Percentiles rank a stretch among this genome's conserved stretches.
Conservation (phyloP, 495 filamentous ascomycete genomes). For the Aspergillus campestris region DNA sequence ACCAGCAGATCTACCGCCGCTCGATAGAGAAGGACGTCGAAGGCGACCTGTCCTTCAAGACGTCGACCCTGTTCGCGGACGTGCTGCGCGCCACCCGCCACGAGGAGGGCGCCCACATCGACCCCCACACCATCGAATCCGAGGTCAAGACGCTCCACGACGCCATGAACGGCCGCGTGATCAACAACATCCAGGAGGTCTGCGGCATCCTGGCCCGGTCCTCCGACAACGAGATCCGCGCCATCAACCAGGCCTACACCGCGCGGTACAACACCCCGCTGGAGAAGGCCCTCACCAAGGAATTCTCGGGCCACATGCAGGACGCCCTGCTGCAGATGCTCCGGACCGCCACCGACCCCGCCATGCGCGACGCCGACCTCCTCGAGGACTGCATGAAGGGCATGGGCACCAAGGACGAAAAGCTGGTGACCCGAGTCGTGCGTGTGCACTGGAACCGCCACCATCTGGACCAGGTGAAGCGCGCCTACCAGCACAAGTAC, state of each 20-base stretch:
- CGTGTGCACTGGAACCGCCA: conserved; percentile 69
- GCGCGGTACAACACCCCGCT: conserved; percentile 56
- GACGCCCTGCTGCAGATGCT: conserved; percentile 73
- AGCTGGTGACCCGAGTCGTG: conserved; percentile 65
- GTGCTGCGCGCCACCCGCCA: conserved; percentile 60
- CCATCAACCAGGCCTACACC: conserved; percentile 64
- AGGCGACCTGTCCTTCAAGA: conserved; percentile 76
- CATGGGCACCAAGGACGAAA: conserved; percentile 74
- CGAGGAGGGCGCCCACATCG: conserved; percentile 68
- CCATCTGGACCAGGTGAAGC: conserved; percentile 64
- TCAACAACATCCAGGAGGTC: conserved; percentile 68
- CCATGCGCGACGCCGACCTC: conserved; percentile 68
- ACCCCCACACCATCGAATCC: conserved; percentile 55
- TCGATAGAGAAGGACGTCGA: conserved; percentile 61
- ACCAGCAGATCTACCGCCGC: conserved; percentile 52
- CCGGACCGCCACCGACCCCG: conserved; percentile 65
- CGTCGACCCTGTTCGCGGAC: conserved; percentile 69
- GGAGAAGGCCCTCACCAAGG: conserved; percentile 62
- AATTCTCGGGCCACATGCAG: conserved; percentile 91
- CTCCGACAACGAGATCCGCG: conserved; percentile 71
- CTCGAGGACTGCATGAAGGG: conserved; percentile 85
- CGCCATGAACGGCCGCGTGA: conserved; percentile 59
- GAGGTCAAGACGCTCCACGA: conserved; percentile 66
- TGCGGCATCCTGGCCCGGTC: conserved; percentile 64
- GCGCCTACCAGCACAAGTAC: conserved; percentile 60